Base-by-base conservation (phyloP, 1,139 yeast species). In the Hansenula anomala region DNA sequence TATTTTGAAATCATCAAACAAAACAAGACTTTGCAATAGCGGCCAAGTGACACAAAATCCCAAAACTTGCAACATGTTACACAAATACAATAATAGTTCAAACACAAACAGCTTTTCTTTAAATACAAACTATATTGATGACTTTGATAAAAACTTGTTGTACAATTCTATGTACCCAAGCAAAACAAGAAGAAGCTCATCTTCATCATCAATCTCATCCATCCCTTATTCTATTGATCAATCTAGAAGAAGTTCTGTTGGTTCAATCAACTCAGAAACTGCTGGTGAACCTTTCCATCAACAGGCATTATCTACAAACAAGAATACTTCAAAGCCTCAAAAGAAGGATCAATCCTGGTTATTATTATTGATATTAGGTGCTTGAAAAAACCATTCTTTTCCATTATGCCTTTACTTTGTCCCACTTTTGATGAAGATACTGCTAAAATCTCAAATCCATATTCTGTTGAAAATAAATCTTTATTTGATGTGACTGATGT, bases 261-360 rank as follows among this genome's bases (percentile, higher is more conserved):
- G 18, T 6, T 16, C 30, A 17, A 11, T 17, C 17, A 16, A 5
- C 17, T 29, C 31, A 14, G 13, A 23, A 8, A 23, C 4, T 10
- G 11, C n/a, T n/a, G n/a, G n/a, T n/a, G n/a, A n/a, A n/a, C n/a
- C n/a, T n/a, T n/a, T n/a, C n/a, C n/a, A n/a, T n/a, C n/a, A n/a
- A n/a, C n/a, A n/a, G n/a, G n/a, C n/a, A n/a, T n/a, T n/a, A n/a
- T n/a, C n/a, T n/a, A n/a, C n/a, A n/a, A n/a, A n/a, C n/a, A n/a
- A n/a, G n/a, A n/a, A 8, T 23, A 6, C 5, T 8, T 10, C 25
- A 10, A 18, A 4, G 9, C 26, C 33, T 12, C 18, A 25, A 34
- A 47, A 40, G 36, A 45, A 45, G 28, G 54, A 50, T 31, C 49
- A 52, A 25, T 49, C 54, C 3, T 52, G 56, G 56, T 46, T 52